Evolutionary conservation across 805 yeast genomes (phyloP).

Genomic region (Saccharomycopsis selenospora): DNA sequence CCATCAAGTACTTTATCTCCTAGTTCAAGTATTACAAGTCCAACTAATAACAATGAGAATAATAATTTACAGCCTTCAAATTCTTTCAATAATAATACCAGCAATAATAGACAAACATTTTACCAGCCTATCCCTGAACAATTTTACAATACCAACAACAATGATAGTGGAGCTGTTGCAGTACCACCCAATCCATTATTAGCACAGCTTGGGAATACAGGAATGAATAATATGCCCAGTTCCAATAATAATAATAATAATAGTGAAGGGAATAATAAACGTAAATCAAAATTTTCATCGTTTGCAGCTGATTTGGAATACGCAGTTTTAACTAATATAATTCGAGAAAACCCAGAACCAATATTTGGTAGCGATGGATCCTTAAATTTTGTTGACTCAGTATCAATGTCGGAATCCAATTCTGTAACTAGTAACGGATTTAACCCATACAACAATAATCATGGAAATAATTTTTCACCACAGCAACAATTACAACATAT

Average conservation of each 20-base stretch:
- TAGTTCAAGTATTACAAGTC: background rate
- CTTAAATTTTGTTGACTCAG: slow-evolving; percentile 4
- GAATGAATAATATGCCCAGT: background rate
- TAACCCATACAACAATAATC: background rate
- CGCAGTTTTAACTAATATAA: slow-evolving; percentile 57
- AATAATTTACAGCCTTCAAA: background rate
- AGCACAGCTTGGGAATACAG: background rate
- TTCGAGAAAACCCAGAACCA: slow-evolving; percentile 34
- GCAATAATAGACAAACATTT: too few species aligned
- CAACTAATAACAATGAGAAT: background rate
- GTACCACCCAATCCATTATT: background rate
- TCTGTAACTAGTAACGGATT: background rate
- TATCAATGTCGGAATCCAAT: slow-evolving; percentile 9
- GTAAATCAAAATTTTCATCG: slow-evolving; percentile 44
- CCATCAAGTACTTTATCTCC: slow-evolving; percentile 10
- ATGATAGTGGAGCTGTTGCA: background rate
- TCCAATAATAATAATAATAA: background rate
- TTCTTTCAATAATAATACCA: background rate
- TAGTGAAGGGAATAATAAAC: slow-evolving; percentile 6
- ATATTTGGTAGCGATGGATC: slow-evolving; percentile 7
- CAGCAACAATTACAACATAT: background rate
- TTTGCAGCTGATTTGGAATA: slow-evolving; percentile 71
- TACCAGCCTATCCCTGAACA: background rate
- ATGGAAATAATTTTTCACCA: background rate
- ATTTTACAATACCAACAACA: background rate